These are phyloP conservation scores for Lactifluus piperatus DNA, from an alignment of 768 basidiomycete genomes.

Conservation along the genomic window DNA sequence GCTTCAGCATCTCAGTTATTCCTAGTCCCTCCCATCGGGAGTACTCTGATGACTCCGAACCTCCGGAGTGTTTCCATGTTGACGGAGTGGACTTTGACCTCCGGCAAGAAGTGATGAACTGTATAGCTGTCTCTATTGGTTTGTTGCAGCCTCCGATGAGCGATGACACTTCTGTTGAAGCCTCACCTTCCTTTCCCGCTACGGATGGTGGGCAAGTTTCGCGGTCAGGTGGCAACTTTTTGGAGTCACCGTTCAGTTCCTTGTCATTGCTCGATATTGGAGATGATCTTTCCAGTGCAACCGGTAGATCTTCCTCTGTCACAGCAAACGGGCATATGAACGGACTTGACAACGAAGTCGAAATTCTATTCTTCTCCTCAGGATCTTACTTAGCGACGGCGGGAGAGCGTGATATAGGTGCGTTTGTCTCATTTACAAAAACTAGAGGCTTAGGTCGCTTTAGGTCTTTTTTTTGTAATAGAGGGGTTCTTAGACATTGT, in stretches of 20 bases:
- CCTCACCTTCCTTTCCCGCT: slow-evolving; percentile 54
- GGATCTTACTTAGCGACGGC: slow-evolving; percentile 82
- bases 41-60: slow-evolving; percentile 2
- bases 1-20: slow-evolving; percentile 9
- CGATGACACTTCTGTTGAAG: slow-evolving; percentile 53
- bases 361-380: slow-evolving; percentile 87
- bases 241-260: slow-evolving; percentile 63
- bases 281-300: slow-evolving; percentile 61
- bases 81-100: slow-evolving; percentile 78
- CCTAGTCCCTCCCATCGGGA: slow-evolving; percentile 16
- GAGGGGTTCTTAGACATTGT: slow-evolving; percentile 94
- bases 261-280: slow-evolving; percentile 62
- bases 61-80: slow-evolving; percentile 23
- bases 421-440: slow-evolving; percentile 7
- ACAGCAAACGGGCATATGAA: slow-evolving; percentile 50
- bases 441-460: neutral
- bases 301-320: slow-evolving; percentile 45
- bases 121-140: slow-evolving; percentile 96
- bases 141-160: slow-evolving; percentile 80
- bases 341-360: slow-evolving; percentile 92
- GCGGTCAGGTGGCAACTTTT: slow-evolving; percentile 27
- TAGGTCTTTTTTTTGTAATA: slow-evolving; percentile 88
- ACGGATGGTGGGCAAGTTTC: slow-evolving; percentile 31
- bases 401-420: slow-evolving; percentile 83
- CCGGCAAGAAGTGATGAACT: slow-evolving; percentile 94